These are phyloP conservation scores for Ceratocystis variospora DNA, from an alignment of 2,329 filamentous ascomycete species.

Conservation along the genomic window DNA sequence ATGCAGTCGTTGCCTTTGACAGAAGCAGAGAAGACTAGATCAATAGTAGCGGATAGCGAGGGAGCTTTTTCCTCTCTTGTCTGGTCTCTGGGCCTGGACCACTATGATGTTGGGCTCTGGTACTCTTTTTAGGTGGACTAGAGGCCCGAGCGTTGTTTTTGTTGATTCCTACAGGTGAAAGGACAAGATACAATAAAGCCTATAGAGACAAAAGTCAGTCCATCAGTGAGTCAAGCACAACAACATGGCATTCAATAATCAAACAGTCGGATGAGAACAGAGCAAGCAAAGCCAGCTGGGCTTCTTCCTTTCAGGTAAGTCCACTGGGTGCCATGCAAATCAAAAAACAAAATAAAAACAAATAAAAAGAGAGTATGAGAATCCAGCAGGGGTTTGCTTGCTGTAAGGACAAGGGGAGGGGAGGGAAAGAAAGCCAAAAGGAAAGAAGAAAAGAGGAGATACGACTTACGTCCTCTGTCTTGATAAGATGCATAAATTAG, in stretches of 20 bases:
- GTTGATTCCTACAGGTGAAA: background rate
- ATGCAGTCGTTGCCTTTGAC: background rate
- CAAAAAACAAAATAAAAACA: background rate
- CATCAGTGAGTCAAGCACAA: too few relatives aligned
- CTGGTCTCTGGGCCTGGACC: background rate
- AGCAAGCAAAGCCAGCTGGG: background rate
- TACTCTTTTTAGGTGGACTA: background rate
- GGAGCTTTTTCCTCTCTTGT: background rate
- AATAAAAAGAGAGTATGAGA: background rate
- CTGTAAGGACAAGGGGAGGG: background rate
- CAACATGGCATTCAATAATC: too few relatives aligned
- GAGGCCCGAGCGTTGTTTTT: background rate
- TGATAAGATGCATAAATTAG: slow-evolving; percentile 4
- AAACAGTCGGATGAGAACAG: background rate
- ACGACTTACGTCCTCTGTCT: background rate
- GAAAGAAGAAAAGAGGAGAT: background rate
- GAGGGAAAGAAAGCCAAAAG: background rate
- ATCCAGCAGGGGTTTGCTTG: background rate
- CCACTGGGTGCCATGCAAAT: background rate
- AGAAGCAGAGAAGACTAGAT: background rate
- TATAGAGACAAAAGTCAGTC: background rate
- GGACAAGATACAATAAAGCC: background rate
- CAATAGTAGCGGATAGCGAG: background rate
- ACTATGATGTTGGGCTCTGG: background rate
- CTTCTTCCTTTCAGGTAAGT: background rate